Conservation (phyloP, 805 yeast genomes). For the Saturnispora hagleri region DNA sequence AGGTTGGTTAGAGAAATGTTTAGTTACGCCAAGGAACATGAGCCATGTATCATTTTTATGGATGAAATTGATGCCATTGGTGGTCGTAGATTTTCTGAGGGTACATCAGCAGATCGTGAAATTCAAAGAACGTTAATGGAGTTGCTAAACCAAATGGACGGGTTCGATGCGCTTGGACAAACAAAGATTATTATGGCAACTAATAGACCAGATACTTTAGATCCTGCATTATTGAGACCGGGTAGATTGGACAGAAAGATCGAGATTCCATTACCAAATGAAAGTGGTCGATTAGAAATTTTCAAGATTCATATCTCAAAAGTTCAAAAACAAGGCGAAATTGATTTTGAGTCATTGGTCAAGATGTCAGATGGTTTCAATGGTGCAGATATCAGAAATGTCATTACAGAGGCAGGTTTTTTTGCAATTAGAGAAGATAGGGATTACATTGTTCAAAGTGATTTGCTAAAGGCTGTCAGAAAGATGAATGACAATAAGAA, state of each 20-base stretch:
- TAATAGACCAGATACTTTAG: slow-evolving; percentile 88
- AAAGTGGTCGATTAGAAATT: slow-evolving; percentile 83
- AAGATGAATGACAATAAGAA: slow-evolving; percentile 96
- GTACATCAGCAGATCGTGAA: slow-evolving; percentile 98
- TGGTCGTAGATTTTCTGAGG: slow-evolving; percentile 97
- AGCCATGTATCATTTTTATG: slow-evolving; percentile 87
- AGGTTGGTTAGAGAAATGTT: slow-evolving; percentile 92
- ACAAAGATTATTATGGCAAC: slow-evolving; percentile 97
- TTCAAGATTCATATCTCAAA: slow-evolving; percentile 86
- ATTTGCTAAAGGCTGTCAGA: slow-evolving; percentile 95
- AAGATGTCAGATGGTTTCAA: slow-evolving; percentile 83
- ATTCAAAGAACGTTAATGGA: slow-evolving; percentile 99
- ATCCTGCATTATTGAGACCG: slow-evolving; percentile 87
- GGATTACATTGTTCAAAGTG: slow-evolving; percentile 87
- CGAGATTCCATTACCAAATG: slow-evolving; percentile 92
- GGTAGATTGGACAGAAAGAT: slow-evolving; percentile 98
- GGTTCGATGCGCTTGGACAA: slow-evolving; percentile 94
- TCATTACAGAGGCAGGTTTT: slow-evolving; percentile 90
- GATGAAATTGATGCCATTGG: slow-evolving; percentile 98
- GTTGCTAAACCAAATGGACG: slow-evolving; percentile 97
- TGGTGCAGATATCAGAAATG: slow-evolving; percentile 97
- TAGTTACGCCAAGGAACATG: slow-evolving; percentile 92
- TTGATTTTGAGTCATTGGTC: slow-evolving; percentile 73
- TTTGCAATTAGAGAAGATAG: slow-evolving; percentile 97
- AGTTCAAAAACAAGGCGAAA: slow-evolving; percentile 83